These are phyloP conservation scores for Irpex sp. DNA, from an alignment of 1,284 basidiomycete genomes.

Conservation along the genomic window DNA sequence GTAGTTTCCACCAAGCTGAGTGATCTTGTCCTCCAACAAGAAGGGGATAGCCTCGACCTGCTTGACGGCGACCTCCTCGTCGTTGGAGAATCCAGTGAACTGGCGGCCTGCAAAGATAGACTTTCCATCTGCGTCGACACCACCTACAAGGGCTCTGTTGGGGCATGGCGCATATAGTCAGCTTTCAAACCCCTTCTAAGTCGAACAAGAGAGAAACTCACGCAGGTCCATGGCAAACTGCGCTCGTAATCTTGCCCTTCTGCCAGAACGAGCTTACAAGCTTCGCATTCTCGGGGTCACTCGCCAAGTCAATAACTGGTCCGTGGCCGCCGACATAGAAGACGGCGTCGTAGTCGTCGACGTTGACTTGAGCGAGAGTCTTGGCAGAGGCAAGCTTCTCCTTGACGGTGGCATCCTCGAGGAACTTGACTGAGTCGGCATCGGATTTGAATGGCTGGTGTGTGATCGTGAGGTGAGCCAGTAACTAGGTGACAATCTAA, in stretches of 20 bases:
- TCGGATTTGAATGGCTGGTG: slow-evolving; percentile 57
- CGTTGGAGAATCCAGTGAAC: slow-evolving; percentile 70
- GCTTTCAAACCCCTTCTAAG: not conserved
- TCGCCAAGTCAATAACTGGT: slow-evolving; percentile 65
- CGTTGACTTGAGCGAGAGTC: slow-evolving; percentile 57
- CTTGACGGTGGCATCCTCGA: slow-evolving; percentile 55
- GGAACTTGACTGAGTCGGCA: slow-evolving; percentile 57
- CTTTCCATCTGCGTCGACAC: slow-evolving; percentile 48
- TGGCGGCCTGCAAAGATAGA: slow-evolving; percentile 61
- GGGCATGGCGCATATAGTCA: not conserved
- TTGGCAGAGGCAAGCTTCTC: slow-evolving; percentile 58
- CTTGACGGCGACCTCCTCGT: slow-evolving; percentile 8
- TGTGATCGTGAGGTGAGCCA: slow-evolving; percentile 24
- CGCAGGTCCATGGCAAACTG: slow-evolving; percentile 78
- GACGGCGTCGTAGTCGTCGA: slow-evolving; percentile 64
- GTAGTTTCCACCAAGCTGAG: slow-evolving; percentile 61
- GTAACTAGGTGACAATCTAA: too few relatives aligned
- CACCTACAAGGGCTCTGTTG: slow-evolving; percentile 46
- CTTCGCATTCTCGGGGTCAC: slow-evolving; percentile 53
- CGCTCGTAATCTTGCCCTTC: slow-evolving; percentile 52
- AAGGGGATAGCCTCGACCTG: slow-evolving; percentile 52
- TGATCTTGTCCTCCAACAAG: slow-evolving; percentile 63
- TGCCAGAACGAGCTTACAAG: slow-evolving; percentile 60
- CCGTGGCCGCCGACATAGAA: slow-evolving; percentile 81
- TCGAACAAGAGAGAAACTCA: slow-evolving; percentile 19